Base-by-base conservation (phyloP, 2,329 filamentous ascomycete species). In the Penicillium paneum region DNA sequence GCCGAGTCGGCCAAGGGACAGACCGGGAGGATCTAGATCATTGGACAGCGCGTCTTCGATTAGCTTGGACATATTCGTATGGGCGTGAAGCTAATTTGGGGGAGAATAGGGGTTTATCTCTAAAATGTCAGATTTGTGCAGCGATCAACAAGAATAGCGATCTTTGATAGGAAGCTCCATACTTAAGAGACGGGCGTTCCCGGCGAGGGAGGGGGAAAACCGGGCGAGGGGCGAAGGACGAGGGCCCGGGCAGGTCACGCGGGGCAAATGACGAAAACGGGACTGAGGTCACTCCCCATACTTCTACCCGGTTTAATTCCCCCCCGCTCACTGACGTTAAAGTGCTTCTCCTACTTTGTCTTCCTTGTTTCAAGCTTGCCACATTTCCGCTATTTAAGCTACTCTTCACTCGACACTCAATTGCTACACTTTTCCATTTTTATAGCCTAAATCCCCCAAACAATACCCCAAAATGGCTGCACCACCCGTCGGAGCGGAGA, bases 401-500 rank as follows among this genome's bases (percentile, higher is more conserved):
- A 43, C 34, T 45, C 34, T 40, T 54, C 17, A 49, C 1, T 19
- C n/a, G 17, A 11, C 13, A 28, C 38, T 34, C 43, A 52, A 52
- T 55, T 50, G 51, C 35, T 31, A 41, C 35, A 28, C 10, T 8
- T n/a, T 54, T 41, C 19, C 21, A 26, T 39, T 52, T 32, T 45
- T 28, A 35, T 56, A 49, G 29, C 46, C 29, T 40, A 38, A 31
- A 51, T 47, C 36, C 46, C 49, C 17, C 47, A 10, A 24, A 41
- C 21, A 42, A 49, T 41, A 49, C 32, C 29, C 43, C 40, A 59
- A 46, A 74, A 70, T 64, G 77, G 74, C 62, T 34, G 29, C 52
- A 50, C 71, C 77, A 60, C 79, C 81, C 54, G 79, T 80, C 34
- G 81, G 80, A 56, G 71, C 77, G 65, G 91, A 96, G 79, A 87